Conservation (phyloP, 352 stramenopile species). For the Phytophthora hybrid region DNA sequence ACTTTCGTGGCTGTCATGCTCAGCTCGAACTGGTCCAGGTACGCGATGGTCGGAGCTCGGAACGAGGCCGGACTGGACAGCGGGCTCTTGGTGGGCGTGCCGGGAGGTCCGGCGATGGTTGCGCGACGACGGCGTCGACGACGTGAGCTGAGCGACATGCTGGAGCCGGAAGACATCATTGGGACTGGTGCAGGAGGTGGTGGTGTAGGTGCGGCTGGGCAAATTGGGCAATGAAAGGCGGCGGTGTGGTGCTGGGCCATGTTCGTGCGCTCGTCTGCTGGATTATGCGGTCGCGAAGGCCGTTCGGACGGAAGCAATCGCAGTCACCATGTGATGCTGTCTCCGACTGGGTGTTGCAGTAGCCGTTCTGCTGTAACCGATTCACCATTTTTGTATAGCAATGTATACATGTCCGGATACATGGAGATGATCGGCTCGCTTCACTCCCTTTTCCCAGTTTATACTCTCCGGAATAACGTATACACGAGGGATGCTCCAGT, state of each 20-base stretch:
- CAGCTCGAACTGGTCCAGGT: slow-evolving; percentile 47
- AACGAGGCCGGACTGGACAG: slow-evolving; percentile 26
- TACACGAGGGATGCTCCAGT: no score
- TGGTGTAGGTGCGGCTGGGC: slow-evolving; percentile 17
- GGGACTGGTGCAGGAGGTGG: not conserved
- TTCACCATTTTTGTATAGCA: no score
- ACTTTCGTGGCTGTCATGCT: slow-evolving; percentile 30
- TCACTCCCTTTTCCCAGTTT: no score
- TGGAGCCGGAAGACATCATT: slow-evolving; percentile 34
- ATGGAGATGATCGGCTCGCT: no score
- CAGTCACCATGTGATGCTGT: not conserved
- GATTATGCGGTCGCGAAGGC: slow-evolving; percentile 26
- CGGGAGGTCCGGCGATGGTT: slow-evolving; percentile 14
- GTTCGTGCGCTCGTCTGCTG: slow-evolving; percentile 26
- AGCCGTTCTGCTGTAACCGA: no score
- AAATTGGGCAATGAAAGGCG: slow-evolving; percentile 30
- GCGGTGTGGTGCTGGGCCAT: slow-evolving; percentile 8
- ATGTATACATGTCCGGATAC: no score
- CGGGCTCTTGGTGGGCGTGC: slow-evolving; percentile 25
- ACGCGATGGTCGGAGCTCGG: slow-evolving; percentile 31
- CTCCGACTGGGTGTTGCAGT: no score
- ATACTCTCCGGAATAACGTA: no score
- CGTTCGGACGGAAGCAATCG: slow-evolving; percentile 20
- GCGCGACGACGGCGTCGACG: slow-evolving; percentile 29
- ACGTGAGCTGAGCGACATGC: slow-evolving; percentile 32